A percentile compares a stretch with the other conserved stretches of the same genome.
Evolutionary conservation across 2,329 filamentous ascomycete genomes (phyloP).

Genomic region (Alternaria dauci): DNA sequence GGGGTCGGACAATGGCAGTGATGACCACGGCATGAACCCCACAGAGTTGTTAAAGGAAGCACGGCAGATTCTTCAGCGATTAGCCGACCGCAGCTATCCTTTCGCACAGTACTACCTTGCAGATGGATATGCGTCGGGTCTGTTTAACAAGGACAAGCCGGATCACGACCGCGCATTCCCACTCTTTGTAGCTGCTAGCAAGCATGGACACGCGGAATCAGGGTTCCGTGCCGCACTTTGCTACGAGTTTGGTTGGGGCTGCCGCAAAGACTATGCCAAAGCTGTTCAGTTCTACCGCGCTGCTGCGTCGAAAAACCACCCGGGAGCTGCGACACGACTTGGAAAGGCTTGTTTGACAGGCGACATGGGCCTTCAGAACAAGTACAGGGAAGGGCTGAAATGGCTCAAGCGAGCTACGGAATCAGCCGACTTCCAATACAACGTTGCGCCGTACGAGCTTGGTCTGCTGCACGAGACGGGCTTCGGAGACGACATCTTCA

Average conservation of each 20-base stretch:
- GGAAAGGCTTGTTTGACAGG: constrained; percentile 89
- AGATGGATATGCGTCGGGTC: constrained; percentile 90
- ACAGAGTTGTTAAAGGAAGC: constrained; percentile 83
- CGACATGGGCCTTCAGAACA: constrained; percentile 82
- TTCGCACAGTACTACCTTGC: constrained; percentile 98
- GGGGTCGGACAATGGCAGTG: constrained; percentile 36
- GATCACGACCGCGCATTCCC: constrained; percentile 93
- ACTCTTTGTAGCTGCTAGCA: constrained; percentile 90
- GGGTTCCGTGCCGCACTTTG: constrained; percentile 92
- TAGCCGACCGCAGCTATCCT: constrained; percentile 88
- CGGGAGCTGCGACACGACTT: constrained; percentile 91
- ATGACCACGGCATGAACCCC: constrained; percentile 57
- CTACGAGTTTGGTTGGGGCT: constrained; percentile 99
- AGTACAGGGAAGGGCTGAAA: constrained; percentile 90
- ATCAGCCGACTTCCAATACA: constrained; percentile 89
- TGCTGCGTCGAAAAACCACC: constrained; percentile 91
- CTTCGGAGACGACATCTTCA: constrained; percentile 94
- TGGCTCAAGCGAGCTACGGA: constrained; percentile 96
- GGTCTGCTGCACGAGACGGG: constrained; percentile 88
- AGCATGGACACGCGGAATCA: constrained; percentile 96
- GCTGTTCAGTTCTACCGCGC: constrained; percentile 92
- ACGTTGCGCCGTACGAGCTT: constrained; percentile 89
- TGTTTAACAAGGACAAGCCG: constrained; percentile 94
- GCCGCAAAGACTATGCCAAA: constrained; percentile 85
- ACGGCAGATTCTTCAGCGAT: constrained; percentile 83